Conservation (phyloP, 495 filamentous ascomycete genomes). For the Achaetomiella virescens region DNA sequence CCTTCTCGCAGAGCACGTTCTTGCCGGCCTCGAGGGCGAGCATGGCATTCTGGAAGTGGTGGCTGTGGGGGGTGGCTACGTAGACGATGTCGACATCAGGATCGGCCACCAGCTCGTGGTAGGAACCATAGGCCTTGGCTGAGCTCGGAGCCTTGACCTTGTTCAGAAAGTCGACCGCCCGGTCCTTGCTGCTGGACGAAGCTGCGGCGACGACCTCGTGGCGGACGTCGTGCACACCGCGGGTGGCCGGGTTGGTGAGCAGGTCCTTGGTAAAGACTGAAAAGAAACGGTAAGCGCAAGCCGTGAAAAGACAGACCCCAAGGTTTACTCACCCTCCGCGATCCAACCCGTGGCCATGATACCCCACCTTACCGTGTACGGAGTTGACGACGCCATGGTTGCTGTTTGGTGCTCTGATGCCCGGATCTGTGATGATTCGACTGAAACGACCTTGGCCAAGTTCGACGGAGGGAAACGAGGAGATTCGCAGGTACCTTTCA, state of each 20-base stretch:
- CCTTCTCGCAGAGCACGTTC: constrained; percentile 88
- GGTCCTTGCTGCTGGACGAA: constrained; percentile 64
- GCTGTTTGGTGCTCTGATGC: background rate
- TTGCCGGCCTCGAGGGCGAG: constrained; percentile 77
- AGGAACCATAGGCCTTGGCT: constrained; percentile 74
- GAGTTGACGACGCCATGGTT: constrained; percentile 39
- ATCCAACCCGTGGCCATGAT: constrained; percentile 82
- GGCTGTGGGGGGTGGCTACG: constrained; percentile 89
- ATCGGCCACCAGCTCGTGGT: constrained; percentile 71
- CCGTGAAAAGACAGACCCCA: background rate
- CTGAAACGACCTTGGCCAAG: background rate
- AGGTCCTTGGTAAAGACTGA: constrained; percentile 78
- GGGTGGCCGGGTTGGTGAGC: constrained; percentile 64
- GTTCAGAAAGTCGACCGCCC: constrained; percentile 66
- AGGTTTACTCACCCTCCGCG: constrained; percentile 52
- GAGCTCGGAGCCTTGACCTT: constrained; percentile 55
- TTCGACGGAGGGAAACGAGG: background rate
- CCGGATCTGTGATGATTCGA: background rate
- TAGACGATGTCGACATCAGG: constrained; percentile 81
- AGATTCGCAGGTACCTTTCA: background rate
- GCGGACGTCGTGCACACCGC: constrained; percentile 64
- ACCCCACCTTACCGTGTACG: constrained; percentile 66
- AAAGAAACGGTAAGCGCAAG: background rate
- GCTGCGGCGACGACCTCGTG: constrained; percentile 79
- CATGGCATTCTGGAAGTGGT: constrained; percentile 90